Percentiles rank a stretch among this genome's conserved stretches.
Evolutionary conservation across 73 alveolate genomes (phyloP).

Genomic region (Tetrahymena elliotti): DNA sequence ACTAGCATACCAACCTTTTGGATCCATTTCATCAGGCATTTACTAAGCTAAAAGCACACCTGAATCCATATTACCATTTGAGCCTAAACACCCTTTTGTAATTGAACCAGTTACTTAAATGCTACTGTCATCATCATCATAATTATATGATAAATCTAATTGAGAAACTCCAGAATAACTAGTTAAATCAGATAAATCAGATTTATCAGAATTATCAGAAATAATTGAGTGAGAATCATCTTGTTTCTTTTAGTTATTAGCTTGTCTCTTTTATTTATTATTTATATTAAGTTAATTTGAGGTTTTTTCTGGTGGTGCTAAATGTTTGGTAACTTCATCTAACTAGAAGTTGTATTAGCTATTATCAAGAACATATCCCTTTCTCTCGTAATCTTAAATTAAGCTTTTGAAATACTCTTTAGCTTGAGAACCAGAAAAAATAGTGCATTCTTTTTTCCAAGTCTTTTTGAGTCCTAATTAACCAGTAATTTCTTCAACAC

Average conservation of each 20-base stretch:
- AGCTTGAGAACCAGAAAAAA: background rate
- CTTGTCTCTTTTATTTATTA: background rate
- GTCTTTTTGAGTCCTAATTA: background rate
- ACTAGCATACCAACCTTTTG: conserved; percentile 63
- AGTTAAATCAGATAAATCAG: background rate
- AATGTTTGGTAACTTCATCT: background rate
- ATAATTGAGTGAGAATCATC: background rate
- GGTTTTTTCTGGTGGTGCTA: background rate
- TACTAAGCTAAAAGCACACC: conserved; percentile 49
- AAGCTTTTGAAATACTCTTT: background rate
- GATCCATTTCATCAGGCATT: conserved; percentile 56
- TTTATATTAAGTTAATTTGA: background rate
- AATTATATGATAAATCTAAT: background rate
- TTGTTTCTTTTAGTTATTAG: background rate
- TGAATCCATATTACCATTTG: background rate
- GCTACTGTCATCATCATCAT: background rate
- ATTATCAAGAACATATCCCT: background rate
- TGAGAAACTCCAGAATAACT: background rate
- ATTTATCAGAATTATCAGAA: background rate
- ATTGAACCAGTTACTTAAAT: background rate
- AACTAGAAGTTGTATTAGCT: background rate
- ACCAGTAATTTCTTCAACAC: background rate
- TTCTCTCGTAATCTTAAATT: background rate
- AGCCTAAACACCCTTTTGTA: conserved; percentile 3
- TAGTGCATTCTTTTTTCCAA: background rate